phyloP scores from a whole-genome alignment of 768 basidiomycete genomes.

The Mycena alexandri region DNA sequence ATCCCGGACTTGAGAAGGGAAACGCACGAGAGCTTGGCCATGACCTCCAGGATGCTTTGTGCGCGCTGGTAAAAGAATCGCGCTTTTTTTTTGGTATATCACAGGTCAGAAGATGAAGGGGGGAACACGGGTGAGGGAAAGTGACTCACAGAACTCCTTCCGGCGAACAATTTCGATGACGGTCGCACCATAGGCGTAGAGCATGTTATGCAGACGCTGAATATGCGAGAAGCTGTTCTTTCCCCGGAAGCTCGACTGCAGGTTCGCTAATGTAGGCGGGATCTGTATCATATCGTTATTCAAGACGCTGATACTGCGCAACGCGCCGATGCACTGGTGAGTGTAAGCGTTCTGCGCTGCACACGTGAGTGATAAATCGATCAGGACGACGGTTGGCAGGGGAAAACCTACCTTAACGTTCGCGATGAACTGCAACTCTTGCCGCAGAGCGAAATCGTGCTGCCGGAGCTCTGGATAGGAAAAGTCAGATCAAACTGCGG shows the following conservation, averaged over 20 bases:
- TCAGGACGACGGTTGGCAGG: background rate
- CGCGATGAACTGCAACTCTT: constrained; percentile 69
- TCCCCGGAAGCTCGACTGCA: constrained; percentile 81
- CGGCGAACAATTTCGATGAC: constrained; percentile 92
- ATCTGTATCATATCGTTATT: constrained; percentile 87
- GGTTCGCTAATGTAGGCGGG: constrained; percentile 69
- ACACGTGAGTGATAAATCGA: constrained; percentile 41
- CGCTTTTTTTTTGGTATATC: constrained; percentile 53
- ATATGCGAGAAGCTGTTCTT: constrained; percentile 93
- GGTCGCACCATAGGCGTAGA: constrained; percentile 93
- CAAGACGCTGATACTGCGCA: constrained; percentile 82
- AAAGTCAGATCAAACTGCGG: constrained; percentile 10
- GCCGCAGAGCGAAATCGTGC: constrained; percentile 70
- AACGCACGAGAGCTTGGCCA: constrained; percentile 88
- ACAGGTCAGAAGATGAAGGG: background rate
- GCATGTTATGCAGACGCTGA: constrained; percentile 86
- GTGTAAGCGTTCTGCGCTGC: constrained; percentile 77
- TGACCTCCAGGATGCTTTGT: constrained; percentile 83
- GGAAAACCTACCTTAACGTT: constrained; percentile 63
- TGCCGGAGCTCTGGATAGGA: constrained; percentile 68
- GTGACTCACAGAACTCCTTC: constrained; percentile 83
- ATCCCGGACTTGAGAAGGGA: constrained; percentile 10
- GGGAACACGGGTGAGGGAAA: constrained; percentile 3
- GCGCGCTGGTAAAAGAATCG: constrained; percentile 87
- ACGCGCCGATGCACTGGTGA: constrained; percentile 69